A percentile compares a stretch with the other conserved stretches of the same genome.
These are phyloP conservation scores for Collariella sp. DNA, from an alignment of 495 filamentous ascomycete species.

Conservation along the genomic window DNA sequence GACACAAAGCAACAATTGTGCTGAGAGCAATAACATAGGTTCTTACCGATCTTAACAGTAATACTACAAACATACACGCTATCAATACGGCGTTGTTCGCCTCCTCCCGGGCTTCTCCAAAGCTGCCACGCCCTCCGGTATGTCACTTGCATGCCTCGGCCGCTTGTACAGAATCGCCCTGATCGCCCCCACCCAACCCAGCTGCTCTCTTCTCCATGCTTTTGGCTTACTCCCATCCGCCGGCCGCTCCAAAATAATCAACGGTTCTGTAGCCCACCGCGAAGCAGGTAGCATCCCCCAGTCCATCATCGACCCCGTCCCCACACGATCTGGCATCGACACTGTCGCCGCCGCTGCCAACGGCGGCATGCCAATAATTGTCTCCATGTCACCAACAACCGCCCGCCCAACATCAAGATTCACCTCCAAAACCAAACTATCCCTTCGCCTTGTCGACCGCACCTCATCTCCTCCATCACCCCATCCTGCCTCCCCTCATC, in stretches of 20 bases:
- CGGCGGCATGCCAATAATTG: not conserved
- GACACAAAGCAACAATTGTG: not conserved
- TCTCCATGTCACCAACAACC: constrained; percentile 5
- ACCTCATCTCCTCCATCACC: no score
- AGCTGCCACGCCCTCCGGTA: constrained; percentile 14
- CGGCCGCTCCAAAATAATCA: constrained; percentile 30
- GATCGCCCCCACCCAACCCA: constrained; percentile 34
- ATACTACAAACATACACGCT: not conserved
- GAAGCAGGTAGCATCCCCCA: not conserved
- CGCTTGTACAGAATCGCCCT: constrained; percentile 14
- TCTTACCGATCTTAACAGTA: no score
- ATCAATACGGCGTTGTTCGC: constrained; percentile 15
- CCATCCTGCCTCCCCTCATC: no score
- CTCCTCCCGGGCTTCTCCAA: constrained; percentile 11
- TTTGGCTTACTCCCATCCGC: constrained; percentile 20
- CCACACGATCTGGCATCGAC: constrained; percentile 6
- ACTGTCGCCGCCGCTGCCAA: not conserved
- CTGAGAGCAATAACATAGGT: not conserved
- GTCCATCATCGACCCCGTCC: not conserved
- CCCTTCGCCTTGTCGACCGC: no score
- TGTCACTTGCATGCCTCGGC: constrained; percentile 16
- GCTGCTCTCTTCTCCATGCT: constrained; percentile 32
- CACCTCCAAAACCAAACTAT: not conserved
- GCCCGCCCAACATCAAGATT: constrained; percentile 7
- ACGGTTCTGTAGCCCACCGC: constrained; percentile 9